Base-by-base conservation (phyloP, 2,329 filamentous ascomycete species). In the Calonectria ilicicola region DNA sequence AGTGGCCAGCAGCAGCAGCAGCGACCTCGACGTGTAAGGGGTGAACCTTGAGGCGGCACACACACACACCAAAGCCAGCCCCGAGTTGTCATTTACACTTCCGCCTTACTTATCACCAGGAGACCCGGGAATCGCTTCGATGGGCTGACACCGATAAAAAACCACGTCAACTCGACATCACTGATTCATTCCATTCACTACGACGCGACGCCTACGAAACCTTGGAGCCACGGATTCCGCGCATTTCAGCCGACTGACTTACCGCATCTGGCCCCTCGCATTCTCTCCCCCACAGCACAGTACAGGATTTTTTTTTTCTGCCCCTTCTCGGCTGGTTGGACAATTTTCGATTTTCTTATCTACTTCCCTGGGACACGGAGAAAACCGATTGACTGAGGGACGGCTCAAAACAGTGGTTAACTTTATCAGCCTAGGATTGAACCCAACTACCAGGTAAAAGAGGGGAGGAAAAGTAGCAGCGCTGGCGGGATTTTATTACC, bases 401-500 rank as follows among this genome's bases (percentile, higher is more conserved):
- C 38, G 32, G 32, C 32, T 7, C 35, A 9, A 60, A 40, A n/a
- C 53, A 35, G n/a, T 40, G 32, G 32, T 60, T 23, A 60, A 60
- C 53, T 23, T 60, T 40, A 60, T 38, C 53, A 23, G 32, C 21
- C 21, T 19, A 27, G 53, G 53, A 60, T 40, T 60, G 53, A 60
- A 60, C 40, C 69, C 69, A 60, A 62, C 58, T 65, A 51, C 51
- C 35, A 60, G 32, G 40, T 47, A 65, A 32, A 14, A 64, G 32
- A 51, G 49, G 12, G 40, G n/a, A 12, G 17, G 9, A 44, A 65
- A 53, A 67, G 70, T 63, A 49, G 65, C 70, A 64, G 73, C 70
- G 35, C 72, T 76, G 69, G 77, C 68, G 70, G 77, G 53, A 51
- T 78, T 75, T 67, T 79, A 73, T 72, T 67, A 70, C 23, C 53